phyloP scores from a whole-genome alignment of 1,284 basidiomycete genomes.

The Pterula multifida region DNA sequence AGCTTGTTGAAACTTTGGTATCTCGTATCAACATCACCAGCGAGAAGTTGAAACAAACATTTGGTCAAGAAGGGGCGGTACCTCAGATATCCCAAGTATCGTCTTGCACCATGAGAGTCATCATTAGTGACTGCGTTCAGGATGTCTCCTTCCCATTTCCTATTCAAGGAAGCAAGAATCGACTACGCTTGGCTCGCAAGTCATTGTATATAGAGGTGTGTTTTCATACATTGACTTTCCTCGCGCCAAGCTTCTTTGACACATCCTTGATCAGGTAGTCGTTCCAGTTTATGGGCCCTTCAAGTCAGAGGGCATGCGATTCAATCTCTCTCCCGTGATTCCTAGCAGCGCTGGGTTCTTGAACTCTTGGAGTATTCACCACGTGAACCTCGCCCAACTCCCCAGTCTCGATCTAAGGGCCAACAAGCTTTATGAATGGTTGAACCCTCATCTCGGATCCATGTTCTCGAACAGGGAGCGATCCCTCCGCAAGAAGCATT shows the following conservation, averaged over 20 bases:
- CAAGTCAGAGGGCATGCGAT: conserved; percentile 17
- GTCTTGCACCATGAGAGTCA: conserved; percentile 20
- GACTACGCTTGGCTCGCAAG: conserved; percentile 18
- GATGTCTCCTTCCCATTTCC: conserved; percentile 23
- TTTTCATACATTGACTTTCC: not conserved
- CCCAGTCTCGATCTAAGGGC: conserved; percentile 12
- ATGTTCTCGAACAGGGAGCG: conserved; percentile 19
- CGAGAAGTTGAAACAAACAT: conserved; percentile 12
- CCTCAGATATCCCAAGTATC: conserved; percentile 18
- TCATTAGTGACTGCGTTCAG: conserved; percentile 16
- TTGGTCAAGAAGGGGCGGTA: conserved; percentile 13
- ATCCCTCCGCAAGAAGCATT: conserved; percentile 12
- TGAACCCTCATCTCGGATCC: conserved; percentile 16
- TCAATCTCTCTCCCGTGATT: conserved; percentile 16
- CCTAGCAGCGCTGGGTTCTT: conserved; percentile 4
- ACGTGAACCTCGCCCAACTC: conserved; percentile 14
- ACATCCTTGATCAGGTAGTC: conserved; percentile 13
- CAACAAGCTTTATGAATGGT: conserved; percentile 11
- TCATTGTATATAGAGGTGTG: conserved; percentile 20
- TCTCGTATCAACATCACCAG: conserved; percentile 16
- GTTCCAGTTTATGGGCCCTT: conserved; percentile 16
- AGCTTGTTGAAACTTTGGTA: conserved; percentile 15
- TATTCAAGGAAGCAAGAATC: conserved; percentile 16
- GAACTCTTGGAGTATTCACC: conserved; percentile 19
- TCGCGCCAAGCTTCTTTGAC: not conserved